Evolutionary conservation across 2,329 filamentous ascomycete genomes (phyloP), one percentile per base, ranked within the genome.

Genomic region (Fusarium humuli): DNA sequence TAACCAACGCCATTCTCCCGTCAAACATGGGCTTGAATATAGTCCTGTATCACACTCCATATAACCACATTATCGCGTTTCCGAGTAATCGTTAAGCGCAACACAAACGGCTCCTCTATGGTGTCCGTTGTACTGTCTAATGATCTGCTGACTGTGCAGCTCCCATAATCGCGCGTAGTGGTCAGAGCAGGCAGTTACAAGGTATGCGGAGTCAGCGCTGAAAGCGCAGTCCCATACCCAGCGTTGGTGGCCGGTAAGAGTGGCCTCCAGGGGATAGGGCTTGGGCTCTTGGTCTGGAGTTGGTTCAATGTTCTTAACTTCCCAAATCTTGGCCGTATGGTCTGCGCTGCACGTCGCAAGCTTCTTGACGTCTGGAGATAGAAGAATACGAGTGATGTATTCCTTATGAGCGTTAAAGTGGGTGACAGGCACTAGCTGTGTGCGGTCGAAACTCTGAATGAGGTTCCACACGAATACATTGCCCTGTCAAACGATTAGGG

Each of bases 171-270:
- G 87, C 4, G 94, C 94, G 78, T 97, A 98, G 79, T 98, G 94
- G 78, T 98, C 94, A 44, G 92, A 95, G 78, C 94, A 97, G 7
- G 94, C 94, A 1, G 94, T 98, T 14, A 98, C 94, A 9, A 98
- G 85, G 77, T 98, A 98, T 1, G 94, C 94, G 34, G 91, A 94
- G 79, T 98, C 94, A 27, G 94, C 94, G 67, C 92, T 95, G 81
- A 98, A 98, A 1, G 94, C 94, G 76, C 94, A 98, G 79, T 98
- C 94, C 94, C 94, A 98, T 2, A 98, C 94, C 94, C 94, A 98
- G 57, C 94, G 90, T 82, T 98, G 94, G 81, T 98, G 94, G 57
- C 92, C 93, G 23, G 92, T 92, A 2, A 98, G 87, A 3, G 94
- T 97, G 5, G 94, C 94, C 80, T 97, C 93, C 22, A 97, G 87